Evolutionary conservation across 169 alveolate species (phyloP), one percentile per base, ranked within the genome.

Genomic region (Prorocentrum cordatum): DNA sequence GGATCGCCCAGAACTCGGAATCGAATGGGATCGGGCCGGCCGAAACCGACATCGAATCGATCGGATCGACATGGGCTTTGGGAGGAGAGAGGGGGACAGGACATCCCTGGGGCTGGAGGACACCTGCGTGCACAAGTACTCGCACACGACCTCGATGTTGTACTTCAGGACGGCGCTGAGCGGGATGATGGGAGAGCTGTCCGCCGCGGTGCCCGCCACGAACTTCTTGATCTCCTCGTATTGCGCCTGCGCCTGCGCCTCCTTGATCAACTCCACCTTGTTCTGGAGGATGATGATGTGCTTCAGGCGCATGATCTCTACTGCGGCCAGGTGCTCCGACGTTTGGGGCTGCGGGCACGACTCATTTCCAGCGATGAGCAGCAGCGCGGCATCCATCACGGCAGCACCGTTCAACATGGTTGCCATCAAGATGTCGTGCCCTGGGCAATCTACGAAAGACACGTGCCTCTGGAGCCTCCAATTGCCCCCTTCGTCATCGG

Each of bases 371-470:
- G n/a, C n/a, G 22, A 98, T 95, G 54, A 98, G 93, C 71, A 98
- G 92, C 29, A 98, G 92, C 9, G 99, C 99, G 36, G 99, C 99
- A 93, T 98, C 99, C 99, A 98, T 98, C 33, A 98, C 99, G 16
- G 99, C 99, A 1, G 99, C 99, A 32, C 99, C 99, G 92, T 98
- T 98, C 38, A 98, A 94, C 99, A 98, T 98, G 35, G 99, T 98
- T 22, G 99, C 98, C 99, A 98, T 98, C 88, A 98, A 96, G 94
- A 98, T 98, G 93, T 98, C 99, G 95, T 98, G 99, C 20, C 99
- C n/a, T n/a, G 99, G 99, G 93, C 99, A 98, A 93, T 98, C 99
- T 10, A 98, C 99, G 92, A 98, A 98, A 27, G 99, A 97, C 29
- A 98, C 98, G 93, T 98, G 99, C 50, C n/a, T 95, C 66, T 94